Percentiles rank a stretch among this genome's conserved stretches.
phyloP scores from a whole-genome alignment of 2,329 filamentous ascomycete species.

The Scedosporium boydii region DNA sequence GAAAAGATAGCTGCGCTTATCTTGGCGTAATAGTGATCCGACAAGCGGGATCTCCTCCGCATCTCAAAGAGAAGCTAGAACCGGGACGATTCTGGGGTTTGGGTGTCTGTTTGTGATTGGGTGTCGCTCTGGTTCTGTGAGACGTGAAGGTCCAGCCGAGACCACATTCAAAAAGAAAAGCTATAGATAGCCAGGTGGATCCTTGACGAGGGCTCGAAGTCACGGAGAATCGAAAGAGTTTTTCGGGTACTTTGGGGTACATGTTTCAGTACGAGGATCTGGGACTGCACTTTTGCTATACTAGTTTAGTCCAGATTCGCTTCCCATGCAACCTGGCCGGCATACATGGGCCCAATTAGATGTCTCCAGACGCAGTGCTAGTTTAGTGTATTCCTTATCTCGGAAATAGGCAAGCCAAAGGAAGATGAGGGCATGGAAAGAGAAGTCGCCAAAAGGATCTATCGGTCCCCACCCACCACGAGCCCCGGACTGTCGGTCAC shows the following conservation, averaged over 20 bases:
- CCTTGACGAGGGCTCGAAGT: neutral
- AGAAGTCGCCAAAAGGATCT: too few species aligned
- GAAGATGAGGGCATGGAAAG: too few species aligned
- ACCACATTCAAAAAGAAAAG: neutral
- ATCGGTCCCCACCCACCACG: too few species aligned
- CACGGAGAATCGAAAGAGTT: neutral
- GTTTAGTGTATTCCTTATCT: too few species aligned
- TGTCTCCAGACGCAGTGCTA: too few species aligned
- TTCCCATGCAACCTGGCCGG: too few species aligned
- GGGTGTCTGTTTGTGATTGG: neutral
- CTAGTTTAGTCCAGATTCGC: too few species aligned
- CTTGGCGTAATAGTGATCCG: neutral
- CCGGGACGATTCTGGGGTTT: neutral
- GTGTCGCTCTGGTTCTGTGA: neutral
- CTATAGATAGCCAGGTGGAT: neutral
- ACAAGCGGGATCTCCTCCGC: neutral
- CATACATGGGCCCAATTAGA: too few species aligned
- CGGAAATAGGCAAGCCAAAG: too few species aligned
- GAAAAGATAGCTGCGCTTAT: neutral
- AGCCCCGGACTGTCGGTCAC: too few species aligned
- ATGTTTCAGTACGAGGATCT: neutral
- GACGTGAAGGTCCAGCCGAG: constrained; percentile 5
- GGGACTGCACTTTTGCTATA: neutral
- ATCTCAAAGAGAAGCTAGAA: neutral
- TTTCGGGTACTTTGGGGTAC: neutral